phyloP scores from a whole-genome alignment of 106 monocot species.

The Apostasia shenzhenica region DNA sequence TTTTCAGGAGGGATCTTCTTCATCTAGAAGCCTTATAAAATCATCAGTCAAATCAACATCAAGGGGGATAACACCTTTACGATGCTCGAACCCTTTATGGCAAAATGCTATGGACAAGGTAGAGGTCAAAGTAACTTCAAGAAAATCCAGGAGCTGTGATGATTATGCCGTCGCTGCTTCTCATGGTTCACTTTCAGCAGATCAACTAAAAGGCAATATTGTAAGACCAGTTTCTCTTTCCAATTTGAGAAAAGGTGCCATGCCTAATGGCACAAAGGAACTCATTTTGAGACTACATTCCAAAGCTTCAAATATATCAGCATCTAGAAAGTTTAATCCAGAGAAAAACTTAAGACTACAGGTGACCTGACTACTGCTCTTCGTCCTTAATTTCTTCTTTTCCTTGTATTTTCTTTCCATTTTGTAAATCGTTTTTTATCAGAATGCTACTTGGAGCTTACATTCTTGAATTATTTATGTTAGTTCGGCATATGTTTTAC shows the following conservation, averaged over 20 bases:
- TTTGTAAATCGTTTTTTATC: too few relatives aligned
- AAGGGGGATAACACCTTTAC: not conserved
- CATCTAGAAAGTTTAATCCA: slow-evolving; percentile 1
- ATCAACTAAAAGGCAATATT: not conserved
- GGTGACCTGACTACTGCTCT: not conserved
- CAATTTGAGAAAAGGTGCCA: not conserved
- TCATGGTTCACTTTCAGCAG: not conserved
- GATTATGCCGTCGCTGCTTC: not conserved
- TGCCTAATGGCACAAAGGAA: not conserved
- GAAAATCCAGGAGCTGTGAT: not conserved
- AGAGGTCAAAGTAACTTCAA: not conserved
- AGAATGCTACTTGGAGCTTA: too few relatives aligned
- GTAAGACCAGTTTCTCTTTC: not conserved
- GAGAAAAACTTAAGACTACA: not conserved
- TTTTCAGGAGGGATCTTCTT: not conserved
- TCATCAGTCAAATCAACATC: not conserved
- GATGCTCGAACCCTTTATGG: not conserved
- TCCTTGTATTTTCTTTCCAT: too few relatives aligned
- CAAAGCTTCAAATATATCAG: not conserved
- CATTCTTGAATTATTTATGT: too few relatives aligned
- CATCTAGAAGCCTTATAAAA: slow-evolving; percentile 1
- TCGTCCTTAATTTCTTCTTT: not conserved
- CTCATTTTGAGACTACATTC: not conserved
- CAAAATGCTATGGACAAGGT: not conserved
- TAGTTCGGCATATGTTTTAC: too few relatives aligned